These are phyloP conservation scores for Elaeis oleifera DNA, from an alignment of 202 grass and related monocot genomes.

Conservation along the genomic window DNA sequence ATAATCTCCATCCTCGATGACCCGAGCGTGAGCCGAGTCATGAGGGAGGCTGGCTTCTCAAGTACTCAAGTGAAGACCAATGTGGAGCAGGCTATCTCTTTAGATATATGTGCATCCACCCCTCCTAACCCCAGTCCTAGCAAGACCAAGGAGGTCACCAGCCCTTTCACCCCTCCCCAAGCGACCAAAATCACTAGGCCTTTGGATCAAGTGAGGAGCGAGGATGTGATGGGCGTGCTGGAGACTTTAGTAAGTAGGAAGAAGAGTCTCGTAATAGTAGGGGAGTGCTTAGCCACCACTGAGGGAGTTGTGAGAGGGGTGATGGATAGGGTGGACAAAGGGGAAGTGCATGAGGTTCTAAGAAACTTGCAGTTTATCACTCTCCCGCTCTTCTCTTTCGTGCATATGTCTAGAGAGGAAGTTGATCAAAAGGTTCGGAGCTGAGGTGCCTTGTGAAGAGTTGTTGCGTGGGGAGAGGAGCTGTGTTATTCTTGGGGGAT, in stretches of 20 bases:
- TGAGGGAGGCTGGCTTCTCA: slow-evolving; percentile 93
- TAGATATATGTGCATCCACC: slow-evolving; percentile 13
- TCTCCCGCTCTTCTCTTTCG: slow-evolving; percentile 40
- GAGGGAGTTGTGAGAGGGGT: slow-evolving; percentile 34
- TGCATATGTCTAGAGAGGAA: slow-evolving; percentile 38
- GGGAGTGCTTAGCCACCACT: slow-evolving; percentile 33
- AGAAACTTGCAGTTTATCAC: slow-evolving; percentile 34
- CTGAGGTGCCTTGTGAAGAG: slow-evolving; percentile 45
- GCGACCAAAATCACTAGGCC: slow-evolving; percentile 28
- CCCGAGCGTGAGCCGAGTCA: slow-evolving; percentile 83
- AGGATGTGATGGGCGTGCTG: slow-evolving; percentile 49
- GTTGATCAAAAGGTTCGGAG: slow-evolving; percentile 51
- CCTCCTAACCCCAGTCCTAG: not conserved
- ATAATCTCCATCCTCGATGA: slow-evolving; percentile 96
- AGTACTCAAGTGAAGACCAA: slow-evolving; percentile 84
- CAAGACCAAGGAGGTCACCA: slow-evolving; percentile 29
- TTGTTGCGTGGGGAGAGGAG: slow-evolving; percentile 19
- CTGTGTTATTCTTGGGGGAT: slow-evolving; percentile 66
- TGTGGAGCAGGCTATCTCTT: slow-evolving; percentile 72
- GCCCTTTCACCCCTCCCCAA: not conserved
- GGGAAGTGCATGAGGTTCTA: slow-evolving; percentile 37
- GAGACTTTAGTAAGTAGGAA: slow-evolving; percentile 43
- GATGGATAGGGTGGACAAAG: slow-evolving; percentile 44
- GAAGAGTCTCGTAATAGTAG: slow-evolving; percentile 50
- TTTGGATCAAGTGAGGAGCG: slow-evolving; percentile 27